phyloP scores from a whole-genome alignment of 2,329 filamentous ascomycete genomes.

The Fusarium lyarnte region DNA sequence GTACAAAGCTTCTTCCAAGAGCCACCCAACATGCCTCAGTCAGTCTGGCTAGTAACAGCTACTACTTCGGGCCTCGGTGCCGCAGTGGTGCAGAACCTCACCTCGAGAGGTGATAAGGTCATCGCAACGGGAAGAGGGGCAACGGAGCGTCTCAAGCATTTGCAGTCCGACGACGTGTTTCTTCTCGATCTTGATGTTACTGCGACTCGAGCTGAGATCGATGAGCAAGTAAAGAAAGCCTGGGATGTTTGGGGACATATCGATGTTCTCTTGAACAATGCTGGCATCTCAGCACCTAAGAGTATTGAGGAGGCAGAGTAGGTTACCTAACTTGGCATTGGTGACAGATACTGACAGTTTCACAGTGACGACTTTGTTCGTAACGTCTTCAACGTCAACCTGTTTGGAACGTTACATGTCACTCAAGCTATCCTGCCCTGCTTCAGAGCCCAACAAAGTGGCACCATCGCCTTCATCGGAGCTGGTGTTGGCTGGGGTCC shows the following conservation, averaged over 20 bases:
- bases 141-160: background rate
- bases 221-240: background rate
- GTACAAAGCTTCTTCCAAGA: background rate
- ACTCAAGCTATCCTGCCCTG: constrained; percentile 5
- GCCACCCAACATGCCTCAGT: background rate
- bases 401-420: background rate
- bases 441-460: background rate
- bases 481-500: background rate
- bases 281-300: background rate
- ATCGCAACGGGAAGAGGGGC: constrained; percentile 2
- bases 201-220: background rate
- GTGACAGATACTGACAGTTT: background rate
- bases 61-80: constrained; percentile 12
- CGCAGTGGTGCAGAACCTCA: constrained; percentile 3
- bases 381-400: constrained; percentile 3
- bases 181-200: constrained; percentile 6
- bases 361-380: background rate
- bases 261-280: constrained; percentile 8
- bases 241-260: constrained; percentile 3
- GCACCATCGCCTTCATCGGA: background rate
- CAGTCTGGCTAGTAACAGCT: constrained; percentile 6
- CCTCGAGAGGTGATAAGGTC: background rate
- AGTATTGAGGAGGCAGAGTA: constrained; percentile 9
- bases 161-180: background rate
- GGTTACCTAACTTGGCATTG: background rate